Evolutionary conservation across 192 early-diverging fungal genomes (phyloP).

Genomic region (Funneliformis mosseae): DNA sequence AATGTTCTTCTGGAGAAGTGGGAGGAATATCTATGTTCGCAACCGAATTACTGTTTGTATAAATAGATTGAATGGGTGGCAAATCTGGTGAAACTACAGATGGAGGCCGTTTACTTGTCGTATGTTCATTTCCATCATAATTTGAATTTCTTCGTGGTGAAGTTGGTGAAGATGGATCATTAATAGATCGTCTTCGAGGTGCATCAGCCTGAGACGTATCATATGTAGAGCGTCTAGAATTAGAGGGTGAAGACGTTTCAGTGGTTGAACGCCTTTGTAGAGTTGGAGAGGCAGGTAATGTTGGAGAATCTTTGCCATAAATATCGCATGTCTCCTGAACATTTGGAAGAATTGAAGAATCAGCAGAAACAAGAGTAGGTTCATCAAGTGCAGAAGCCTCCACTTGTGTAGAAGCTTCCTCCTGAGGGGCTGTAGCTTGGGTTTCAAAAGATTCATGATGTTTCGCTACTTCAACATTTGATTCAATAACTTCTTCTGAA

Average conservation of each 20-base stretch:
- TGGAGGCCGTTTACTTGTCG: not conserved
- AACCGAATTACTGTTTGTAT: not conserved
- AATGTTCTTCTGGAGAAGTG: not conserved
- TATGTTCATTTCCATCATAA: not conserved
- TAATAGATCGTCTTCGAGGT: constrained; percentile 2
- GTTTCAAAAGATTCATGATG: not conserved
- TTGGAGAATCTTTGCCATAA: constrained; percentile 15
- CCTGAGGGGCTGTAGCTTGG: not conserved
- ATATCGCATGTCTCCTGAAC: not conserved
- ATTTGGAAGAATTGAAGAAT: not conserved
- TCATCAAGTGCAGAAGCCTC: not conserved
- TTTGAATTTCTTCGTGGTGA: not conserved
- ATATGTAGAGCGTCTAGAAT: not conserved
- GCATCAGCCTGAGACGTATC: not conserved
- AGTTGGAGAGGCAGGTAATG: not conserved
- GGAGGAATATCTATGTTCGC: not conserved
- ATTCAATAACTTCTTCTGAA: not conserved
- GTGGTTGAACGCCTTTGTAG: not conserved
- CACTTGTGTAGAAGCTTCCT: not conserved
- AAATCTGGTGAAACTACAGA: constrained; percentile 10
- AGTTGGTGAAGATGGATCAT: not conserved
- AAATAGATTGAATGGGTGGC: not conserved
- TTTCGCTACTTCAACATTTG: not conserved
- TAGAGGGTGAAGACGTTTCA: not conserved
- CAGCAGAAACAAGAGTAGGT: constrained; percentile 8